Evolutionary conservation across 208 protist genomes (phyloP).

Genomic region (Trypanosoma theileri): DNA sequence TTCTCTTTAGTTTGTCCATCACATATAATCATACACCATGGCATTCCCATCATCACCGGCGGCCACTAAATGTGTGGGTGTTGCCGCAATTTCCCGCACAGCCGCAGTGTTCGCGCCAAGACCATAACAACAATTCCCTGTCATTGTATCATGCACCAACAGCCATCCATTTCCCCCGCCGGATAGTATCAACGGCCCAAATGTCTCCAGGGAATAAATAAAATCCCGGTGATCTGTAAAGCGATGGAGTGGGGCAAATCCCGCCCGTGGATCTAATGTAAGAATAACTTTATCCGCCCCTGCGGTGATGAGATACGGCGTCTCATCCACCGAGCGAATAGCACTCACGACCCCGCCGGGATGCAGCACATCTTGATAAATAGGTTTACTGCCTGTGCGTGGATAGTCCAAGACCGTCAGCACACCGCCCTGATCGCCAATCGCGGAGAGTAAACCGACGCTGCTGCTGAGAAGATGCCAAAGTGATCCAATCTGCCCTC

Average conservation of each 20-base stretch:
- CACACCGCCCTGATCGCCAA: slow-evolving; percentile 77
- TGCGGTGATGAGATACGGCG: slow-evolving; percentile 64
- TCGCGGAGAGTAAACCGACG: slow-evolving; percentile 41
- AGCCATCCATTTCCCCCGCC: slow-evolving; percentile 82
- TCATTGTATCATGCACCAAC: slow-evolving; percentile 72
- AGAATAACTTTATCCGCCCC: slow-evolving; percentile 77
- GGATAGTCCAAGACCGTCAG: slow-evolving; percentile 62
- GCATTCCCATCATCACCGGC: slow-evolving; percentile 88
- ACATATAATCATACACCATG: slow-evolving; percentile 60
- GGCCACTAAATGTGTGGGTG: slow-evolving; percentile 41
- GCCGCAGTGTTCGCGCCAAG: slow-evolving; percentile 66
- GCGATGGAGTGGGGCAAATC: slow-evolving; percentile 45
- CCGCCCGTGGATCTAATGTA: slow-evolving; percentile 59
- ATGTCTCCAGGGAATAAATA: slow-evolving; percentile 77
- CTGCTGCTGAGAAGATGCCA: slow-evolving; percentile 40
- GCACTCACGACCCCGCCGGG: slow-evolving; percentile 71
- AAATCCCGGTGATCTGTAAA: slow-evolving; percentile 75
- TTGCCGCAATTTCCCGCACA: slow-evolving; percentile 72
- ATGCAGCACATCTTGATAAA: slow-evolving; percentile 60
- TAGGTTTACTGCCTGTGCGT: slow-evolving; percentile 43
- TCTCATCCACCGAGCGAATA: slow-evolving; percentile 41
- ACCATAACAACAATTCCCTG: slow-evolving; percentile 73
- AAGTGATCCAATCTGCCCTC: slow-evolving; percentile 70
- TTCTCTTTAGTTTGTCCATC: slow-evolving; percentile 11
- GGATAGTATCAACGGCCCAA: slow-evolving; percentile 60